phyloP scores from a whole-genome alignment of 78 protist genomes.

The Dictyostelium purpureum region DNA sequence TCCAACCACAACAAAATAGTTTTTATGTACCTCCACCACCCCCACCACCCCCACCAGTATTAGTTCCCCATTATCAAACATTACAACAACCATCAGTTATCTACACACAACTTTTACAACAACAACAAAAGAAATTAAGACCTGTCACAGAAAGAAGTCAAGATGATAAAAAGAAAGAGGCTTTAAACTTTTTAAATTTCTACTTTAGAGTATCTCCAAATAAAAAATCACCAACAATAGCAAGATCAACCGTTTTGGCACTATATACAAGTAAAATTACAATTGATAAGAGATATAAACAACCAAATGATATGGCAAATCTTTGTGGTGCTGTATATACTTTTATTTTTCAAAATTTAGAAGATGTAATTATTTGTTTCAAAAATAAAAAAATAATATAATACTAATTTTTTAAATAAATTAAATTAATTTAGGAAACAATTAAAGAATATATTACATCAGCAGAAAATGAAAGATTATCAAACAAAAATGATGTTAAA shows the following conservation, averaged over 20 bases:
- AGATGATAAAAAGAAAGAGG: slow-evolving; percentile 68
- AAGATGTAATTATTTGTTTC: slow-evolving; percentile 33
- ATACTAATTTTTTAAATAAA: neutral
- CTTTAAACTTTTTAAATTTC: slow-evolving; percentile 24
- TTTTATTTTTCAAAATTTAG: slow-evolving; percentile 54
- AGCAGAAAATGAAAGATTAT: slow-evolving; percentile 49
- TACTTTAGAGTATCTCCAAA: slow-evolving; percentile 51
- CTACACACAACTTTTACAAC: slow-evolving; percentile 26
- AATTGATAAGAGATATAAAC: slow-evolving; percentile 45
- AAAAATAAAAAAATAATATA: neutral
- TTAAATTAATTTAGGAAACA: neutral
- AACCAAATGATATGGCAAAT: slow-evolving; percentile 71
- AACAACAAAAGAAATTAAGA: slow-evolving; percentile 53
- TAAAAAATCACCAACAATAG: neutral
- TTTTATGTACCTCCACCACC: neutral
- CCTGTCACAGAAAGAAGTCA: slow-evolving; percentile 63
- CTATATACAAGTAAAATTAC: slow-evolving; percentile 34
- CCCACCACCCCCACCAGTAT: slow-evolving; percentile 12
- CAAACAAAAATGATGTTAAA: slow-evolving; percentile 29
- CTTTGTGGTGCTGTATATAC: slow-evolving; percentile 78
- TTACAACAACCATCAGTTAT: neutral
- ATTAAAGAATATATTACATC: slow-evolving; percentile 17
- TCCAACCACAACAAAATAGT: neutral
- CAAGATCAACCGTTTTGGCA: slow-evolving; percentile 26
- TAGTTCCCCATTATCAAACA: neutral